Percentiles rank a stretch among this genome's conserved stretches.
Evolutionary conservation across 371 early-diverging fungal species (phyloP).

Genomic region (Mortierella sp.): DNA sequence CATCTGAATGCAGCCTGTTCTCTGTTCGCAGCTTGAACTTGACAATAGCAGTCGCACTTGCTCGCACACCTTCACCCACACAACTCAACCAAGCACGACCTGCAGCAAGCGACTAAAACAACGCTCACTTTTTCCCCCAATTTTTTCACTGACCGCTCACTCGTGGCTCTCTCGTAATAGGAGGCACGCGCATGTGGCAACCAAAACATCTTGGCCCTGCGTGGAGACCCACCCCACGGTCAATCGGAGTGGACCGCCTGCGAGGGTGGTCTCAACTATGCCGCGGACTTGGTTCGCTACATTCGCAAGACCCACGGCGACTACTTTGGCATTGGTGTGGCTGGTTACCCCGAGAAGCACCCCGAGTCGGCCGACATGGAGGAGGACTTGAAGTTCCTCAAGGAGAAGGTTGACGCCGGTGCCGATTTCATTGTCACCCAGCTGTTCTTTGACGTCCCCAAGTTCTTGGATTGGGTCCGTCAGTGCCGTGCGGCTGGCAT

Average conservation of each 20-base stretch:
- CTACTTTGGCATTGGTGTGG: constrained; percentile 96
- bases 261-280: constrained; percentile 89
- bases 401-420: constrained; percentile 92
- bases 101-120: not conserved
- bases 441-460: constrained; percentile 92
- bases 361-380: constrained; percentile 79
- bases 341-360: constrained; percentile 96
- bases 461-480: constrained; percentile 85
- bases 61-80: constrained; percentile 11
- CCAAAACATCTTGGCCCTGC: constrained; percentile 95
- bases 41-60: constrained; percentile 7
- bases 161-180: constrained; percentile 44
- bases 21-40: not conserved
- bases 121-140: not conserved
- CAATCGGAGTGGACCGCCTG: constrained; percentile 82
- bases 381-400: constrained; percentile 82
- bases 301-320: constrained; percentile 92
- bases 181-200: constrained; percentile 93
- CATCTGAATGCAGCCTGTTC: not conserved
- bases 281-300: constrained; percentile 89
- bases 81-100: not conserved
- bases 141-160: not conserved
- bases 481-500: constrained; percentile 84
- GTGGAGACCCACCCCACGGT: constrained; percentile 95
- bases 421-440: constrained; percentile 95